phyloP scores from a whole-genome alignment of 352 stramenopile genomes.

The Globisporangium radiosum region DNA sequence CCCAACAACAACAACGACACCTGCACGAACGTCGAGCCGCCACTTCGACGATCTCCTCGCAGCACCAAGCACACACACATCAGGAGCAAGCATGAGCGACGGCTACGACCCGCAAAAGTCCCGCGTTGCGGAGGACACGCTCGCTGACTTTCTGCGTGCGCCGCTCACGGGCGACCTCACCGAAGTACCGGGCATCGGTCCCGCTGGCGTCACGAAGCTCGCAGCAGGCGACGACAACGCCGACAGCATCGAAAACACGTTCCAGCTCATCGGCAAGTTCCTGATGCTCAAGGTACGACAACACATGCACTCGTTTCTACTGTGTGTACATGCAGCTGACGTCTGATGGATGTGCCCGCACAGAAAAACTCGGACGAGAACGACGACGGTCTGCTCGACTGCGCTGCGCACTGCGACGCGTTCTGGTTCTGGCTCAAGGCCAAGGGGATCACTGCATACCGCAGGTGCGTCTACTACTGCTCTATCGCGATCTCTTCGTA shows the following conservation, averaged over 20 bases:
- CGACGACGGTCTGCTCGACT: conserved; percentile 87
- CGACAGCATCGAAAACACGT: conserved; percentile 95
- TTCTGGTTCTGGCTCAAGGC: conserved; percentile 97
- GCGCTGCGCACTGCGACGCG: conserved; percentile 92
- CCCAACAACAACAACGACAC: no score
- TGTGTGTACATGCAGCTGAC: neutral
- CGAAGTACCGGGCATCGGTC: conserved; percentile 94
- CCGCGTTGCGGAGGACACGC: conserved; percentile 86
- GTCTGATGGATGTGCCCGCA: neutral
- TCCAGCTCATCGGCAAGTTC: conserved; percentile 96
- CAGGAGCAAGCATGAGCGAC: conserved; percentile 43
- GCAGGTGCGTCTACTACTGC: conserved; percentile 43
- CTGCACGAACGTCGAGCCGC: no score
- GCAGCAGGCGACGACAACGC: conserved; percentile 54
- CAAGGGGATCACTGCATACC: conserved; percentile 93
- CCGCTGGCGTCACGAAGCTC: conserved; percentile 85
- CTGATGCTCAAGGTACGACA: conserved; percentile 71
- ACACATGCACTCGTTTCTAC: neutral
- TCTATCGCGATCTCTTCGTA: neutral
- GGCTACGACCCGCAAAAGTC: conserved; percentile 91
- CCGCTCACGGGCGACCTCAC: conserved; percentile 90
- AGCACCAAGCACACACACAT: no score
- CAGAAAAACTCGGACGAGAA: conserved; percentile 81
- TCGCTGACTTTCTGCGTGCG: conserved; percentile 90
- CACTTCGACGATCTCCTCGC: no score